A percentile compares a stretch with the other conserved stretches of the same genome.
Evolutionary conservation across 208 protist species (phyloP).

Genomic region (Acanthamoeba rhysodes): DNA sequence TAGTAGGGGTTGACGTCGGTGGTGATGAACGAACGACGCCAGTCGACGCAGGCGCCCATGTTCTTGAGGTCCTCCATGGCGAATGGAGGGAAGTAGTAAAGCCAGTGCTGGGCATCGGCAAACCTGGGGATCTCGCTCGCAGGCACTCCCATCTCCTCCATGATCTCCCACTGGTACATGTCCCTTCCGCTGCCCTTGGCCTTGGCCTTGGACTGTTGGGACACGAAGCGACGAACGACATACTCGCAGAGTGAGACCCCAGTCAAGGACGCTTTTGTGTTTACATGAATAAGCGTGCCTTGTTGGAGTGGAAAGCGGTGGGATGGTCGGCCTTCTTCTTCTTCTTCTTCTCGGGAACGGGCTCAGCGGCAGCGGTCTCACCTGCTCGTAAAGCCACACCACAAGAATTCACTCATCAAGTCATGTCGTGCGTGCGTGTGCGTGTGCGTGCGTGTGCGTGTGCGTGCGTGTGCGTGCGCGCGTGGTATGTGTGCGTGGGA

Average conservation of each 20-base stretch:
- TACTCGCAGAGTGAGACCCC: too few species aligned
- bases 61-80: constrained; percentile 96
- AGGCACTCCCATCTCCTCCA: constrained; percentile 97
- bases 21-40: constrained; percentile 99
- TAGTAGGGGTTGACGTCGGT: constrained; percentile 99
- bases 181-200: constrained; percentile 94
- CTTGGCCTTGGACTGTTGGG: constrained; percentile 87
- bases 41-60: constrained; percentile 98
- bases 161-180: constrained; percentile 99
- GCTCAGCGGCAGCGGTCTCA: constrained; percentile 1
- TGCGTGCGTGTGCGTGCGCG: too few species aligned
- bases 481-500: too few species aligned
- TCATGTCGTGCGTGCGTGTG: too few species aligned
- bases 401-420: too few species aligned
- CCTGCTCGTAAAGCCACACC: not conserved
- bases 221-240: too few species aligned
- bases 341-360: constrained; percentile 71
- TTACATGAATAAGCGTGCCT: too few species aligned
- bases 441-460: too few species aligned
- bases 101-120: constrained; percentile 98
- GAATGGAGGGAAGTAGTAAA: constrained; percentile 99
- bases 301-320: constrained; percentile 58
- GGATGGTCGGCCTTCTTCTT: constrained; percentile 76
- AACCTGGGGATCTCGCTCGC: constrained; percentile 98
- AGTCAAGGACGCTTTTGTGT: too few species aligned